Conservation (phyloP, 495 filamentous ascomycete genomes). For the Penicillium roqueforti region DNA sequence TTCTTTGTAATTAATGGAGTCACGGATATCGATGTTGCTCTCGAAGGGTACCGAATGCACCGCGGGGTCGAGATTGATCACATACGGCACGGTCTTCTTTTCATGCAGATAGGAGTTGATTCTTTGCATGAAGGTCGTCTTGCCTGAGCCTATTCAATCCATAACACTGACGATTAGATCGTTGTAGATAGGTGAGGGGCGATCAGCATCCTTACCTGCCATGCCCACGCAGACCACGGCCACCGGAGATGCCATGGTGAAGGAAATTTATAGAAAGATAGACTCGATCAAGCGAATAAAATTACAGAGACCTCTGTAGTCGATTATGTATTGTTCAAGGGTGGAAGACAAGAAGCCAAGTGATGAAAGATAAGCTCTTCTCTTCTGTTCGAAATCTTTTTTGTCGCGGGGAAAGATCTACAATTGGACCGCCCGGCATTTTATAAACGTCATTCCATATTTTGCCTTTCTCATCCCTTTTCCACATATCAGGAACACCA, state of each 20-base stretch:
- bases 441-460: slow-evolving; percentile 34
- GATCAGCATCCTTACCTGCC: slow-evolving; percentile 56
- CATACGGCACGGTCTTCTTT: slow-evolving; percentile 73
- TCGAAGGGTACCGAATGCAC: slow-evolving; percentile 96
- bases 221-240: slow-evolving; percentile 95
- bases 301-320: not conserved
- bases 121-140: slow-evolving; percentile 98
- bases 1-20: slow-evolving; percentile 98
- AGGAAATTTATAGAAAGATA: not conserved
- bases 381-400: slow-evolving; percentile 30
- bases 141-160: slow-evolving; percentile 69
- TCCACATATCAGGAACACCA: slow-evolving; percentile 20
- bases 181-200: not conserved
- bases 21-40: slow-evolving; percentile 97
- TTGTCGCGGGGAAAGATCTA: slow-evolving; percentile 33
- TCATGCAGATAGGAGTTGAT: slow-evolving; percentile 87
- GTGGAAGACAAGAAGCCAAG: slow-evolving; percentile 1
- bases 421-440: slow-evolving; percentile 32
- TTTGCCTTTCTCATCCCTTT: slow-evolving; percentile 15
- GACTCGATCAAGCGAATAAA: not conserved
- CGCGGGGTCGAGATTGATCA: slow-evolving; percentile 95
- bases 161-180: slow-evolving; percentile 2
- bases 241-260: slow-evolving; percentile 47
- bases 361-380: slow-evolving; percentile 19
- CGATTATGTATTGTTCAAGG: not conserved